phyloP scores from a whole-genome alignment of 495 filamentous ascomycete species.

The Penicillium robsamsonii region DNA sequence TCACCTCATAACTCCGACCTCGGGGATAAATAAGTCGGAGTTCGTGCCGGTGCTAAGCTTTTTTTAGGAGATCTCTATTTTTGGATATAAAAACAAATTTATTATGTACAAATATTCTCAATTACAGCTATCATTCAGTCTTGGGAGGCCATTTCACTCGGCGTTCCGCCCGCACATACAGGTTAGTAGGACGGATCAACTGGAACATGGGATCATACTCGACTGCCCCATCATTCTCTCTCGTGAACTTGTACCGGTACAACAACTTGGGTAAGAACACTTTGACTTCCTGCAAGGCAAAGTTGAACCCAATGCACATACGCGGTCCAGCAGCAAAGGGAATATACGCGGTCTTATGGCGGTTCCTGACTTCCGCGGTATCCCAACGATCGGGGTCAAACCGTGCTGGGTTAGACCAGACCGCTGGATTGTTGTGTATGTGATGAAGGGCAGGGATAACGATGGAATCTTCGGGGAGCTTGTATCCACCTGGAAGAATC shows the following conservation, averaged over 20 bases:
- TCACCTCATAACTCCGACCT: not conserved
- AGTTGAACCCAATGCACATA: constrained; percentile 58
- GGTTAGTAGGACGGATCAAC: constrained; percentile 54
- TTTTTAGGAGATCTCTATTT: not conserved
- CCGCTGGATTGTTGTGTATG: constrained; percentile 51
- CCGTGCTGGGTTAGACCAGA: constrained; percentile 50
- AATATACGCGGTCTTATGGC: constrained; percentile 46
- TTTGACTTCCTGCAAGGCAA: constrained; percentile 55
- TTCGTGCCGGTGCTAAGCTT: constrained; percentile 5
- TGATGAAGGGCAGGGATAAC: constrained; percentile 50
- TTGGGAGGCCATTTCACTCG: constrained; percentile 45
- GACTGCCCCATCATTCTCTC: constrained; percentile 40
- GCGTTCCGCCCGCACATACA: constrained; percentile 48
- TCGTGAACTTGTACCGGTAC: constrained; percentile 50
- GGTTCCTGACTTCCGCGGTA: constrained; percentile 44
- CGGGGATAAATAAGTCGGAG: not conserved
- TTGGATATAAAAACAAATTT: not conserved
- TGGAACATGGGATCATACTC: constrained; percentile 58
- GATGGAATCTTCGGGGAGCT: constrained; percentile 43
- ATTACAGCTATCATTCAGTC: constrained; percentile 3
- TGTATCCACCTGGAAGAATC: constrained; percentile 55
- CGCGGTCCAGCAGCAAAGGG: constrained; percentile 52
- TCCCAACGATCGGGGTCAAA: constrained; percentile 59
- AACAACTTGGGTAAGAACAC: constrained; percentile 50
- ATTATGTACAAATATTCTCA: not conserved